Conservation (phyloP, 208 protist genomes). For the Trypanosoma melophagium region DNA sequence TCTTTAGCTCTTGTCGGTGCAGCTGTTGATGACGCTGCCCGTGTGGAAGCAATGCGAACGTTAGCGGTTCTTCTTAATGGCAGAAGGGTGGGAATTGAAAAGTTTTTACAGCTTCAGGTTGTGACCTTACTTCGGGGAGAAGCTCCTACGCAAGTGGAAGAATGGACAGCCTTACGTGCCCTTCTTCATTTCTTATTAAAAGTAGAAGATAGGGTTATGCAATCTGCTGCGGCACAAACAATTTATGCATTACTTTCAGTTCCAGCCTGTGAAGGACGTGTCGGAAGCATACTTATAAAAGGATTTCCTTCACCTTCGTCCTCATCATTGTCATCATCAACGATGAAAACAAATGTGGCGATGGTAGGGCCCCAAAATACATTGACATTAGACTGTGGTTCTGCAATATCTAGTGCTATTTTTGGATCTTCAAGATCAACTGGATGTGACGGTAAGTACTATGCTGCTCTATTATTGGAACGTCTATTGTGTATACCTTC, state of each 20-base stretch:
- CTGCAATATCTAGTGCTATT: slow-evolving; percentile 21
- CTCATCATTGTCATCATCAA: slow-evolving; percentile 30
- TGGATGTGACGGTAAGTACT: slow-evolving; percentile 52
- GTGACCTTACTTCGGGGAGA: slow-evolving; percentile 19
- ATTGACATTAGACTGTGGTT: slow-evolving; percentile 26
- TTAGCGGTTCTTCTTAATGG: slow-evolving; percentile 47
- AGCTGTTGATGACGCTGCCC: slow-evolving; percentile 67
- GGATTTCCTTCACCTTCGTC: slow-evolving; percentile 23
- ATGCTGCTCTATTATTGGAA: slow-evolving; percentile 65
- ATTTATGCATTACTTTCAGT: slow-evolving; percentile 39
- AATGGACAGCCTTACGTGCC: slow-evolving; percentile 43
- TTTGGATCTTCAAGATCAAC: slow-evolving; percentile 8
- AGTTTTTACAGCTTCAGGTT: slow-evolving; percentile 42
- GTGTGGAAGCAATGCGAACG: slow-evolving; percentile 73
- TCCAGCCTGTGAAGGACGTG: slow-evolving; percentile 19
- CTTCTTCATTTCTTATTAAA: slow-evolving; percentile 60
- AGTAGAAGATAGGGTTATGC: slow-evolving; percentile 50
- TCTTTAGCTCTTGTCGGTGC: slow-evolving; percentile 58
- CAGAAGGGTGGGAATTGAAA: slow-evolving; percentile 37
- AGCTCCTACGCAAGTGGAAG: slow-evolving; percentile 3
- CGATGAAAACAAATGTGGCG: not conserved
- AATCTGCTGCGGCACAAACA: slow-evolving; percentile 49
- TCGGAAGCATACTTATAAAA: slow-evolving; percentile 19
- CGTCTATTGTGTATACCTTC: slow-evolving; percentile 36
- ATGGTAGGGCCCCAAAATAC: slow-evolving; percentile 16